Evolutionary conservation across 495 filamentous ascomycete genomes (phyloP), one percentile per base, ranked within the genome.

Genomic region (Choiromyces venosus): DNA sequence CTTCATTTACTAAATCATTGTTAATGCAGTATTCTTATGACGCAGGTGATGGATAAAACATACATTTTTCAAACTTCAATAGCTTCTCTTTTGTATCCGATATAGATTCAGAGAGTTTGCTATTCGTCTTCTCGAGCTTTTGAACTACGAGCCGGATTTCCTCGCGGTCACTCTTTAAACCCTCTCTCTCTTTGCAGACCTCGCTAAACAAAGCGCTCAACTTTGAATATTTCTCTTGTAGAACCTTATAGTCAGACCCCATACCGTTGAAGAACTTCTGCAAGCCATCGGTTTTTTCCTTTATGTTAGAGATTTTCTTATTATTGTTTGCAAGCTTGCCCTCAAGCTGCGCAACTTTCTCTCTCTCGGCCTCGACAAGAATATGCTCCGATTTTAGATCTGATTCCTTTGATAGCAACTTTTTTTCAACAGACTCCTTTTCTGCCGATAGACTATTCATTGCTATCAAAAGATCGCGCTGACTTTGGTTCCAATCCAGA

Each of bases 201-300:
- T 79, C 77, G 21, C 71, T 70, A 3, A 80, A n/a, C 37, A 39
- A 67, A n/a, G 61, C 65, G 4, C 71, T 77, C 29, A 79, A 33
- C 39, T 77, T 70, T 37, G 61, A 56, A 39, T 77, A 76, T 40
- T 79, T 76, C 35, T 70, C 70, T n/a, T 76, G 72, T 39, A 80
- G 52, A 67, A 75, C 68, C 46, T 80, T 77, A 67, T 80, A 79
- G 65, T 80, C 78, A 12, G 74, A 71, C 3, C 78, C 78, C n/a
- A 80, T 42, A 21, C 78, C 78, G 36, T 74, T 75, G 10, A 77
- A 38, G 70, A 80, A 80, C 65, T 79, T 80, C 67, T 80, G 73
- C 35, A 79, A 61, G 1, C 71, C 69, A 25, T 65, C 35, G n/a
- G 72, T 65, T 64, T 70, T 77, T 56, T 77, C 76, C 39, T 71